These are phyloP conservation scores for Marasmius fiardii DNA, from an alignment of 1,284 basidiomycete genomes.

Conservation along the genomic window DNA sequence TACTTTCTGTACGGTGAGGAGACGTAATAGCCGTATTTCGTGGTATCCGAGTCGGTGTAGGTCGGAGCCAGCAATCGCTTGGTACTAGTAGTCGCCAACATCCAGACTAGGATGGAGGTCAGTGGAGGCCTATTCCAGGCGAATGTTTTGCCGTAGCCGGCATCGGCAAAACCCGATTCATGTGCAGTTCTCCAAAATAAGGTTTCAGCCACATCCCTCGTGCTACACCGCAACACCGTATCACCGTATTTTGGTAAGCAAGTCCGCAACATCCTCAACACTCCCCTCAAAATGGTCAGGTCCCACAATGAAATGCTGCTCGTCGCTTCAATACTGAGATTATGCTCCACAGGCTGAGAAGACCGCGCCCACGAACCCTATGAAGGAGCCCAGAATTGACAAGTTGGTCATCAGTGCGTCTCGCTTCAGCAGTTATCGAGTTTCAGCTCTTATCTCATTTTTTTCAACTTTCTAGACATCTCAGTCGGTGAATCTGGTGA, in stretches of 20 bases:
- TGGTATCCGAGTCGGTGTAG: no score
- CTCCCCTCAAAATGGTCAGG: conserved; percentile 30
- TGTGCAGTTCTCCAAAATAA: conserved; percentile 36
- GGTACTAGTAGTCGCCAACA: no score
- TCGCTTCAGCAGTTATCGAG: conserved; percentile 4
- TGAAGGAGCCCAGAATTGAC: conserved; percentile 97
- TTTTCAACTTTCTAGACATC: conserved; percentile 68
- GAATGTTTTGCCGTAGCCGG: not conserved
- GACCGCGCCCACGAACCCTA: conserved; percentile 85
- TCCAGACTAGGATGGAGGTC: no score
- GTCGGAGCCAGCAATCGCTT: no score
- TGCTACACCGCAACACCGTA: not conserved
- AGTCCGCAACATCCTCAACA: conserved; percentile 1
- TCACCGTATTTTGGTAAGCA: not conserved
- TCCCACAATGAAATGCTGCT: conserved; percentile 2
- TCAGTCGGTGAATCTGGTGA: conserved; percentile 99
- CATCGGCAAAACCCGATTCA: conserved; percentile 17
- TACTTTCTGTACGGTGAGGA: no score
- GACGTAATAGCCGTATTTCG: no score
- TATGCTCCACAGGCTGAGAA: conserved; percentile 70
- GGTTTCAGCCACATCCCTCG: conserved; percentile 46
- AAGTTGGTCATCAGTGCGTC: conserved; percentile 99
- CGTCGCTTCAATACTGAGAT: conserved; percentile 10
- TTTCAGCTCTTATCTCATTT: not conserved
- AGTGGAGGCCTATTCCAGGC: not conserved